These are phyloP conservation scores for Lactifluus hygrophoroides DNA, from an alignment of 768 basidiomycete genomes.

Conservation along the genomic window DNA sequence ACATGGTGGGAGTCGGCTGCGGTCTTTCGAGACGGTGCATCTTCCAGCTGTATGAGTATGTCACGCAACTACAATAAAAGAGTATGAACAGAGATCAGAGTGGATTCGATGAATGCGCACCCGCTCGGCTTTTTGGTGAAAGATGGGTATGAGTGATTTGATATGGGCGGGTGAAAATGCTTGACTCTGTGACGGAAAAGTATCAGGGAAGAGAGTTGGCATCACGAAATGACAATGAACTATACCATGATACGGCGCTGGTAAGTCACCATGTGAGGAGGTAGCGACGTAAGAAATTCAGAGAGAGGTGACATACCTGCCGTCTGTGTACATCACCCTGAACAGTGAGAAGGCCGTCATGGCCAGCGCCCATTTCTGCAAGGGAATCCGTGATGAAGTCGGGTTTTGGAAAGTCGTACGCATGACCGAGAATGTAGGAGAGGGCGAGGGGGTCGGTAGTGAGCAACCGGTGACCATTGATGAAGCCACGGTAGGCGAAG, in stretches of 20 bases:
- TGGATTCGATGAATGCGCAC: conserved; percentile 15
- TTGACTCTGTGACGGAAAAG: conserved; percentile 31
- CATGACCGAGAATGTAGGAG: conserved; percentile 46
- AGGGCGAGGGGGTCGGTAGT: conserved; percentile 52
- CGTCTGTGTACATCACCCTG: conserved; percentile 50
- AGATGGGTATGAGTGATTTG: conserved; percentile 45
- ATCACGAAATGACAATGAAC: conserved; percentile 24
- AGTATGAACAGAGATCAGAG: background rate
- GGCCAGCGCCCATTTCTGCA: conserved; percentile 43
- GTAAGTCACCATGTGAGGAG: background rate
- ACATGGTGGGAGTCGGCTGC: background rate
- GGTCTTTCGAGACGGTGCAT: background rate
- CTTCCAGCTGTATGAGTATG: conserved; percentile 30
- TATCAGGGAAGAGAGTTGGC: conserved; percentile 17
- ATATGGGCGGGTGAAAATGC: conserved; percentile 45
- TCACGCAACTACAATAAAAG: conserved; percentile 36
- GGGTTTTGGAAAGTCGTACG: conserved; percentile 56
- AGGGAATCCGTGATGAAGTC: conserved; percentile 45
- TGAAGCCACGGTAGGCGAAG: conserved; percentile 45
- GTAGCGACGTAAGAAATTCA: background rate
- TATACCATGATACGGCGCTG: conserved; percentile 44
- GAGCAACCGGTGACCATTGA: conserved; percentile 45
- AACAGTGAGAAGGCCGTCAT: conserved; percentile 40
- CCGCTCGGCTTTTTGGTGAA: conserved; percentile 52
- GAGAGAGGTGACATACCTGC: conserved; percentile 32